A percentile compares a stretch with the other conserved stretches of the same genome.
These are phyloP conservation scores for Wickerhamia fluorescens DNA, from an alignment of 805 yeast genomes.

Conservation along the genomic window DNA sequence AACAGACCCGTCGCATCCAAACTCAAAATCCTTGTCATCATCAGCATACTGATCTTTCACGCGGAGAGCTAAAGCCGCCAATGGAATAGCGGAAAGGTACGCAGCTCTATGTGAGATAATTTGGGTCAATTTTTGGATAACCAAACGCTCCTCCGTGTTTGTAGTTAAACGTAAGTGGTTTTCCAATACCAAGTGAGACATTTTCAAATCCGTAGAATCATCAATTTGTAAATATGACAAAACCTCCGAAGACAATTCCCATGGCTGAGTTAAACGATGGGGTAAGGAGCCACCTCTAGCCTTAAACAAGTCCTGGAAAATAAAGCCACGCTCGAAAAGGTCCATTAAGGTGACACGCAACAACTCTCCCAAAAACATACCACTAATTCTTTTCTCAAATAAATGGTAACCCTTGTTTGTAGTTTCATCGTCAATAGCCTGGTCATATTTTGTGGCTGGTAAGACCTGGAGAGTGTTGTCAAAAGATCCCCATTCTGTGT, in stretches of 20 bases:
- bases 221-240: conserved; percentile 83
- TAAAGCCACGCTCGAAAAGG: conserved; percentile 47
- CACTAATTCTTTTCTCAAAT: conserved; percentile 88
- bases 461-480: conserved; percentile 73
- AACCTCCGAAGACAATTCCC: conserved; percentile 76
- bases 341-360: conserved; percentile 70
- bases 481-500: conserved; percentile 98
- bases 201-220: conserved; percentile 62
- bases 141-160: conserved; percentile 60
- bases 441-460: conserved; percentile 77
- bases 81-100: conserved; percentile 76
- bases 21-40: conserved; percentile 62
- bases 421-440: conserved; percentile 60
- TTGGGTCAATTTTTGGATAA: conserved; percentile 65
- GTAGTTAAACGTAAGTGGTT: conserved; percentile 68
- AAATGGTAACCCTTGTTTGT: conserved; percentile 83
- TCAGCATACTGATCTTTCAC: conserved; percentile 49
- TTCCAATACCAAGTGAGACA: conserved; percentile 61
- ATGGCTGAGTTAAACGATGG: conserved; percentile 67
- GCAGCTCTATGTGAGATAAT: conserved; percentile 90
- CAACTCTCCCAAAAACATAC: conserved; percentile 90
- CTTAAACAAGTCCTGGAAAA: conserved; percentile 49
- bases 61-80: conserved; percentile 77
- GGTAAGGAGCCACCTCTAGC: conserved; percentile 39
- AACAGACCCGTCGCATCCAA: conserved; percentile 94